phyloP scores from a whole-genome alignment of 225 moss, liverwort and hornwort species.

The Pleurozium schreberi region DNA sequence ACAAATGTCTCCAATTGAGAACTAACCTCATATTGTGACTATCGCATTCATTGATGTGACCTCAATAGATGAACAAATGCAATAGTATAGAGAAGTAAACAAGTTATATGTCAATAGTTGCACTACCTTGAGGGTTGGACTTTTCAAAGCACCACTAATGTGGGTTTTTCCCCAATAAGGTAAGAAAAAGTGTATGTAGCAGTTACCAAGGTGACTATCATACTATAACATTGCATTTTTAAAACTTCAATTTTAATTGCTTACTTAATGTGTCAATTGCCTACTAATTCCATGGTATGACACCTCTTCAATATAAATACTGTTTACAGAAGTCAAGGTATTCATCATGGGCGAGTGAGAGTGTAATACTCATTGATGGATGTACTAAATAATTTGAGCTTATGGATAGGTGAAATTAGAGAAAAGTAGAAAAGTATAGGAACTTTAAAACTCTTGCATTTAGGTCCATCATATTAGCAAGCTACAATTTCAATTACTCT shows the following conservation, averaged over 20 bases:
- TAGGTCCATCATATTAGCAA: not conserved
- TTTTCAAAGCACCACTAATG: not conserved
- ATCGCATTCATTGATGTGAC: not conserved
- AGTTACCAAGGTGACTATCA: rapidly evolving
- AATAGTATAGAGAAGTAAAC: not conserved
- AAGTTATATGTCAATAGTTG: not conserved
- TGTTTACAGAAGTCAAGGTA: not conserved
- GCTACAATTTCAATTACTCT: not conserved
- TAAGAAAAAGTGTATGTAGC: not conserved
- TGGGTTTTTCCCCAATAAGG: rapidly evolving
- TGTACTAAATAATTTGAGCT: not conserved
- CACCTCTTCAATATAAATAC: not conserved
- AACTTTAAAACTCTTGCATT: not conserved
- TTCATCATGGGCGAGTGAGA: rapidly evolving
- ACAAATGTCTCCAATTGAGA: rapidly evolving
- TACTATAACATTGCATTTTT: too few relatives aligned
- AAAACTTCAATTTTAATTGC: not conserved
- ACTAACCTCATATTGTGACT: rapidly evolving
- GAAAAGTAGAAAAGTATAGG: not conserved
- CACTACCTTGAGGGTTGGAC: not conserved
- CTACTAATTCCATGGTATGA: not conserved
- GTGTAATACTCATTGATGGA: not conserved
- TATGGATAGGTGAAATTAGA: not conserved
- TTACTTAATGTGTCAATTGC: not conserved
- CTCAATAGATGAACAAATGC: rapidly evolving